phyloP scores from a whole-genome alignment of 805 yeast species.

The Saccharomycopsis synnaedendra region DNA sequence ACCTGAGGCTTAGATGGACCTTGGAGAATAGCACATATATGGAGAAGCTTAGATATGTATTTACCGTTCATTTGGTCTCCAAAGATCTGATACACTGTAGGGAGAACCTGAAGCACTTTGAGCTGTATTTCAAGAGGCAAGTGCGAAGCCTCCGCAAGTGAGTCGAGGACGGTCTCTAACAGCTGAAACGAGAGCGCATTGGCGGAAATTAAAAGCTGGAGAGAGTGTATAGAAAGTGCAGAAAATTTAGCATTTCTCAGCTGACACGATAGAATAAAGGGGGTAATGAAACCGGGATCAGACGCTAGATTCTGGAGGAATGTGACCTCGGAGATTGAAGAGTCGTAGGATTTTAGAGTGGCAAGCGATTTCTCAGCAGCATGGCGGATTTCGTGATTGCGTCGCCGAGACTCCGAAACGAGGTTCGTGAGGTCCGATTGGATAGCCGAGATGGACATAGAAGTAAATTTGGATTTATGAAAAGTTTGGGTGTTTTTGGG shows the following conservation, averaged over 20 bases:
- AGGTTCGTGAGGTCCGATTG: conserved; percentile 47
- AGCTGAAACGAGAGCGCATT: conserved; percentile 42
- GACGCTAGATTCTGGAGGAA: conserved; percentile 28
- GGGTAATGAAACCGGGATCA: conserved; percentile 46
- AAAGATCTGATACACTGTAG: conserved; percentile 60
- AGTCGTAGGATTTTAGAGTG: conserved; percentile 27
- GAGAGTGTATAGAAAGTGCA: conserved; percentile 57
- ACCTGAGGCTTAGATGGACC: conserved; percentile 58
- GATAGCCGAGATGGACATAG: conserved; percentile 34
- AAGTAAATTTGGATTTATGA: too few relatives aligned
- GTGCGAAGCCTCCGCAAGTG: conserved; percentile 62
- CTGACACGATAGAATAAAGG: conserved; percentile 63
- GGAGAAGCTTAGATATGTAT: conserved; percentile 44
- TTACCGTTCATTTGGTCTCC: conserved; percentile 41
- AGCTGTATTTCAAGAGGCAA: conserved; percentile 76
- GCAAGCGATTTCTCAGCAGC: conserved; percentile 42
- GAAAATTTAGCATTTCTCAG: conserved; percentile 67
- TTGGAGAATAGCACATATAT: conserved; percentile 64
- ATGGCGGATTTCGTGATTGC: conserved; percentile 55
- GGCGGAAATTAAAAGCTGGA: conserved; percentile 49
- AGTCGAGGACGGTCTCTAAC: conserved; percentile 47
- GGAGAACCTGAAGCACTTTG: conserved; percentile 74
- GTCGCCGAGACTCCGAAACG: conserved; percentile 58
- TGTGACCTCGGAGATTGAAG: conserved; percentile 20
- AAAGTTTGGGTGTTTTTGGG: too few relatives aligned